Evolutionary conservation across 2,329 filamentous ascomycete genomes (phyloP).

Genomic region (Trichocomaceae sp.): DNA sequence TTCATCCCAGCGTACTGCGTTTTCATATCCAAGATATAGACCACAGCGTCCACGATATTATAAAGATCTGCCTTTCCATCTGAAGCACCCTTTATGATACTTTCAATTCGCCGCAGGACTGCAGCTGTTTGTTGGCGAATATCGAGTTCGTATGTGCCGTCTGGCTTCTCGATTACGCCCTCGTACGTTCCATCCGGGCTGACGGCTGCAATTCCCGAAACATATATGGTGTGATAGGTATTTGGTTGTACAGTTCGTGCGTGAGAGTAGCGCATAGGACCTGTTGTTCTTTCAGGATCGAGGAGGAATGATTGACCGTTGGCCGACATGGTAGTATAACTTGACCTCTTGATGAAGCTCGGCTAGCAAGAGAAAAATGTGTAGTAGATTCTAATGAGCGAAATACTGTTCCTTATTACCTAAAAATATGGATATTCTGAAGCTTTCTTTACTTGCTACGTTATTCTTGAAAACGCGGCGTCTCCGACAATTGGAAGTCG

Average conservation of each 20-base stretch:
- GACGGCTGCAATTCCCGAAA: slow-evolving; percentile 35
- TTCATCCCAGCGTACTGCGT: slow-evolving; percentile 41
- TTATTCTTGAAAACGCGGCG: background rate
- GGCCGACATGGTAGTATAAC: slow-evolving; percentile 20
- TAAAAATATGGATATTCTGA: background rate
- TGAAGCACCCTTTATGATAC: slow-evolving; percentile 33
- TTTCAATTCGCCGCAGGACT: slow-evolving; percentile 33
- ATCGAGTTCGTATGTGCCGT: slow-evolving; percentile 31
- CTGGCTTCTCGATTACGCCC: slow-evolving; percentile 32
- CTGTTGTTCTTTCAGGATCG: slow-evolving; percentile 24
- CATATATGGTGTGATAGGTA: slow-evolving; percentile 33
- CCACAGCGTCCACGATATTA: slow-evolving; percentile 37
- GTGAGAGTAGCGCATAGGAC: slow-evolving; percentile 28
- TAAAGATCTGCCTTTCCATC: slow-evolving; percentile 30
- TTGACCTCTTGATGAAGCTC: background rate
- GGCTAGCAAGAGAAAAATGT: background rate
- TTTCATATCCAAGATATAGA: slow-evolving; percentile 40
- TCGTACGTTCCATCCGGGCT: slow-evolving; percentile 30
- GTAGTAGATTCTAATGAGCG: no score
- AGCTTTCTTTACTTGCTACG: background rate
- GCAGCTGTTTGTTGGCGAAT: slow-evolving; percentile 36
- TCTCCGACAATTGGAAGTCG: no score
- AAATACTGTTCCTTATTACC: no score
- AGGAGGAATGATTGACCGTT: slow-evolving; percentile 32
- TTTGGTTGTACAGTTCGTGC: slow-evolving; percentile 30